Conservation (phyloP, 2,329 filamentous ascomycete species). For the Trichophyton verrucosum region DNA sequence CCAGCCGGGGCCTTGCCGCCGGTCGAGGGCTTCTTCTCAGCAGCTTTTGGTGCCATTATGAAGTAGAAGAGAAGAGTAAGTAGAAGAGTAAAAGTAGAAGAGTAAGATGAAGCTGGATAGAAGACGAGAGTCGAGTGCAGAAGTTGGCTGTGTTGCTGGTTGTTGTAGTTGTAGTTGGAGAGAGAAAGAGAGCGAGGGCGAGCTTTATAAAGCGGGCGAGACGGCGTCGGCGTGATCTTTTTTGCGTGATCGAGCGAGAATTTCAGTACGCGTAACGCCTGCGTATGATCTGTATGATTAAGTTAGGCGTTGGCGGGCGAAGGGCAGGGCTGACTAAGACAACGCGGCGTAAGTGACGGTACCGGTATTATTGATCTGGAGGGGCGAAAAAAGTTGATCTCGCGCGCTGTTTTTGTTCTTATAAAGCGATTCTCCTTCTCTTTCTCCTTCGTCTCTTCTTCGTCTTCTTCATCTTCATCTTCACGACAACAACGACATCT, state of each 20-base stretch:
- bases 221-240: slow-evolving; percentile 33
- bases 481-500: too few species aligned
- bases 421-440: slow-evolving; percentile 10
- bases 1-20: slow-evolving; percentile 83
- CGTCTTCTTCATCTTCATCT: slow-evolving; percentile 12
- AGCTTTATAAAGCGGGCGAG: slow-evolving; percentile 12
- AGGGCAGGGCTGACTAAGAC: slow-evolving; percentile 13
- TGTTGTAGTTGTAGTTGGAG: slow-evolving; percentile 10
- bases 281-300: slow-evolving; percentile 37
- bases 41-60: slow-evolving; percentile 89
- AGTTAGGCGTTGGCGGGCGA: not conserved
- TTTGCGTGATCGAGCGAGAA: slow-evolving; percentile 32
- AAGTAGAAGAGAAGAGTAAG: not conserved
- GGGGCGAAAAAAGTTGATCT: slow-evolving; percentile 34
- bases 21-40: slow-evolving; percentile 91
- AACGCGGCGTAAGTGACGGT: slow-evolving; percentile 1
- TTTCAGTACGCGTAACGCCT: slow-evolving; percentile 32
- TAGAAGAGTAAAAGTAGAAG: slow-evolving; percentile 13
- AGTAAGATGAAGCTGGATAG: slow-evolving; percentile 16
- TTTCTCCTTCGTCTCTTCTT: slow-evolving; percentile 7
- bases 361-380: slow-evolving; percentile 28
- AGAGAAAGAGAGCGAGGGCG: slow-evolving; percentile 24
- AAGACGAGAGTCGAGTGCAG: not conserved
- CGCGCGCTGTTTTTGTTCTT: slow-evolving; percentile 19
- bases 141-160: not conserved